These are phyloP conservation scores for Castanopsis chinensis DNA, from an alignment of 306 rosid species.

Conservation along the genomic window DNA sequence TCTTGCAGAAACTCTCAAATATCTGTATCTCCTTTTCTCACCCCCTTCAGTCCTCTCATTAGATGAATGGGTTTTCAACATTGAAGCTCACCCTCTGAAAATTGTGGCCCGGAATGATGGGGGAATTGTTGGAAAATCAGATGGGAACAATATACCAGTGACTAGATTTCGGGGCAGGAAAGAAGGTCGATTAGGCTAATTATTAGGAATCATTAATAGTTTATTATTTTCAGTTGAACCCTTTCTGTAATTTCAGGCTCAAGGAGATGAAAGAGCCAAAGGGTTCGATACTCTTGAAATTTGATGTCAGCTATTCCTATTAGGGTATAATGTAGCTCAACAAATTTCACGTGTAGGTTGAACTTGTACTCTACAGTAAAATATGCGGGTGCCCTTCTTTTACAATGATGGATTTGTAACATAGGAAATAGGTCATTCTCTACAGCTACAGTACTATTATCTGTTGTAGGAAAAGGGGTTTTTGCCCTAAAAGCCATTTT, in stretches of 20 bases:
- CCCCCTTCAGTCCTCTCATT: constrained; percentile 84
- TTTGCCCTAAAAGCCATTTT: constrained; percentile 28
- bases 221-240: constrained; percentile 32
- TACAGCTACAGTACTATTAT: background rate
- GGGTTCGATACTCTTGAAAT: constrained; percentile 23
- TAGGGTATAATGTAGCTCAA: constrained; percentile 9
- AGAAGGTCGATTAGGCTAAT: constrained; percentile 61
- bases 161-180: constrained; percentile 68
- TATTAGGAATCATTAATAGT: constrained; percentile 20
- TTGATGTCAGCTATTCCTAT: background rate
- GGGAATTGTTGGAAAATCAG: constrained; percentile 23
- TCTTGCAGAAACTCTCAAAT: constrained; percentile 96
- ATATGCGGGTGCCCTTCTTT: background rate
- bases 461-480: constrained; percentile 23
- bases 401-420: constrained; percentile 28
- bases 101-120: constrained; percentile 55
- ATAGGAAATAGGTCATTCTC: constrained; percentile 29
- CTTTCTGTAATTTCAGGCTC: constrained; percentile 20
- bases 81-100: constrained; percentile 92
- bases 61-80: constrained; percentile 98
- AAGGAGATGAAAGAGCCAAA: constrained; percentile 20
- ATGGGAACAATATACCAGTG: constrained; percentile 36
- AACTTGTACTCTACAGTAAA: constrained; percentile 1
- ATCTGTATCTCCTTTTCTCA: constrained; percentile 92
- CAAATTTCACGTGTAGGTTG: background rate